Conservation (phyloP, 768 basidiomycete species). For the Amanita inopinata region DNA sequence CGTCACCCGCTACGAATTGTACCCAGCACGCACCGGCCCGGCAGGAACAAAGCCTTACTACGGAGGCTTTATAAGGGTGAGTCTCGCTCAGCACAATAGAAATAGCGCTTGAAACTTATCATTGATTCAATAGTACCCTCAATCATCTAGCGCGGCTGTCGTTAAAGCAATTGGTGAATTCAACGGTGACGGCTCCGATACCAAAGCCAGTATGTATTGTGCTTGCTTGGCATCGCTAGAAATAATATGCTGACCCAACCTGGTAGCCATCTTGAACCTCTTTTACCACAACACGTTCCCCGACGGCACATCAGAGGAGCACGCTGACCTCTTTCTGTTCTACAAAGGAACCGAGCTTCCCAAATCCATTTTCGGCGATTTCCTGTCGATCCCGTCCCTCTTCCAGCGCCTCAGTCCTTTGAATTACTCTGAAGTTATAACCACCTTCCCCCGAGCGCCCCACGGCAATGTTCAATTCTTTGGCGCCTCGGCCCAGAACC, state of each 20-base stretch:
- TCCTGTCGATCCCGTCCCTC: slow-evolving; percentile 20
- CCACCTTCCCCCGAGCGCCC: slow-evolving; percentile 7
- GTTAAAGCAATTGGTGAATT: slow-evolving; percentile 18
- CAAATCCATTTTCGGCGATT: slow-evolving; percentile 17
- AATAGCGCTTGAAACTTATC: background rate
- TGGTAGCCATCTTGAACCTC: slow-evolving; percentile 11
- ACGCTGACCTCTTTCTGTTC: slow-evolving; percentile 11
- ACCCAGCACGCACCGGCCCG: slow-evolving; percentile 29
- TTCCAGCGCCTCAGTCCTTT: slow-evolving; percentile 12
- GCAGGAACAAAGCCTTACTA: slow-evolving; percentile 26
- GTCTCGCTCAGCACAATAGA: slow-evolving; percentile 5
- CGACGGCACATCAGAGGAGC: background rate
- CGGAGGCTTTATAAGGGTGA: slow-evolving; percentile 29
- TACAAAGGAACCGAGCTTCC: slow-evolving; percentile 20
- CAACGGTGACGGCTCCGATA: slow-evolving; percentile 16
- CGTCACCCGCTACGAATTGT: slow-evolving; percentile 32
- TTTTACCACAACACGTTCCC: background rate
- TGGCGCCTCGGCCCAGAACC: slow-evolving; percentile 18
- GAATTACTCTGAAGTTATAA: slow-evolving; percentile 18
- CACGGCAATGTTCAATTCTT: slow-evolving; percentile 16
- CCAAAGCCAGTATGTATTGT: slow-evolving; percentile 19
- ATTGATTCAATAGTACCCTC: slow-evolving; percentile 17
- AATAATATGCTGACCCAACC: slow-evolving; percentile 6
- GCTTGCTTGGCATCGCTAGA: background rate
- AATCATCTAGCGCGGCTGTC: slow-evolving; percentile 18